A percentile compares a stretch with the other conserved stretches of the same genome.
Conservation (phyloP, 495 filamentous ascomycete genomes). For the Xylaria telfairii region DNA sequence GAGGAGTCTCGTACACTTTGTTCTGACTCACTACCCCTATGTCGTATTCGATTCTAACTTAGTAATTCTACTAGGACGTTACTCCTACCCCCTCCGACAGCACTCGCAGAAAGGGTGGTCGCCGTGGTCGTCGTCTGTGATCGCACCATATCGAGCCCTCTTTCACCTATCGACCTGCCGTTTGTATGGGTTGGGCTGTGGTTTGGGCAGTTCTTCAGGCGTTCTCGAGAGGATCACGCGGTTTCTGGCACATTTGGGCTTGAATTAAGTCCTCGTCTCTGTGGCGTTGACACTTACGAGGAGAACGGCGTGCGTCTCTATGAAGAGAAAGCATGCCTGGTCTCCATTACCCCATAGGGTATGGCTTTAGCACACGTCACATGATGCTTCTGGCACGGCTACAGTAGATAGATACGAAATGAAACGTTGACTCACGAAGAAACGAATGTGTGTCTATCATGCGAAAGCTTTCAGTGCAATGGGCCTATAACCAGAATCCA, state of each 20-base stretch:
- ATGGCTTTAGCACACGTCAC: slow-evolving; percentile 53
- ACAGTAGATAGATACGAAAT: slow-evolving; percentile 45
- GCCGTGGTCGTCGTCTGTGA: slow-evolving; percentile 99
- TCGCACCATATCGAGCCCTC: slow-evolving; percentile 40
- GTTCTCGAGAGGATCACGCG: slow-evolving; percentile 37
- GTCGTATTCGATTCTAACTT: neutral
- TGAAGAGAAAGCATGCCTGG: slow-evolving; percentile 58
- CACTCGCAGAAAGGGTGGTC: slow-evolving; percentile 99
- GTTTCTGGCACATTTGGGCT: slow-evolving; percentile 40
- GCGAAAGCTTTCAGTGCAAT: neutral
- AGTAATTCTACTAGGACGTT: slow-evolving; percentile 65
- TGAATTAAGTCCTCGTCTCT: slow-evolving; percentile 48
- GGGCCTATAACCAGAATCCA: neutral
- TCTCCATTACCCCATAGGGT: slow-evolving; percentile 54
- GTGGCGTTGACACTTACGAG: slow-evolving; percentile 69
- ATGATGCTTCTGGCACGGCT: slow-evolving; percentile 60
- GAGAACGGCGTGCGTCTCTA: slow-evolving; percentile 64
- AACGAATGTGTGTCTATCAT: neutral
- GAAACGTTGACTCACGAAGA: slow-evolving; percentile 38
- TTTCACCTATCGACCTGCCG: slow-evolving; percentile 24
- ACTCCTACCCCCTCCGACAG: slow-evolving; percentile 98
- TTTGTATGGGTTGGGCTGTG: slow-evolving; percentile 38
- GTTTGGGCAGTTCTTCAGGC: slow-evolving; percentile 43
- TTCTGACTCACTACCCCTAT: neutral
- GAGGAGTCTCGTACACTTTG: neutral